These are phyloP conservation scores for Fusarium mundagurra DNA, from an alignment of 2,329 filamentous ascomycete genomes.

Conservation along the genomic window DNA sequence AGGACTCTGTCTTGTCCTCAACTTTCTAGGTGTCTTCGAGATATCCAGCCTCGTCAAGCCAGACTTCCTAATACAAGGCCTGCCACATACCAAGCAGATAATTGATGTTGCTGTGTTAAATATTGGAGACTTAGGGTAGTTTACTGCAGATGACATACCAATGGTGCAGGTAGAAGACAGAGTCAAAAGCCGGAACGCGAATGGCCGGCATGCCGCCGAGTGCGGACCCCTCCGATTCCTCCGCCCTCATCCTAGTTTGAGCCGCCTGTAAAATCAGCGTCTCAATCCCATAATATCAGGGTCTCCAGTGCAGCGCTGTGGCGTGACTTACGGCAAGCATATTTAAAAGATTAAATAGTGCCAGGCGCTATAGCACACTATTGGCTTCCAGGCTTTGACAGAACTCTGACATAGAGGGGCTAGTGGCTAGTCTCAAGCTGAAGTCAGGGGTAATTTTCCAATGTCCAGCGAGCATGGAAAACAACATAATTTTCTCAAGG, in stretches of 20 bases:
- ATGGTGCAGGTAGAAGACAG: neutral
- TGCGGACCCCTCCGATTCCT: neutral
- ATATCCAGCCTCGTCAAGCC: fast-evolving
- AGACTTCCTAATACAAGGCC: fast-evolving
- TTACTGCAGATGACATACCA: neutral
- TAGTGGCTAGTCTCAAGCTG: neutral
- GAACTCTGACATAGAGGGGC: neutral
- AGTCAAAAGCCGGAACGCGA: neutral
- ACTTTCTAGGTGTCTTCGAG: too few relatives aligned
- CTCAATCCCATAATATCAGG: neutral
- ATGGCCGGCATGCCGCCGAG: neutral
- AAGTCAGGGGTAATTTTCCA: neutral
- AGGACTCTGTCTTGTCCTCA: too few relatives aligned
- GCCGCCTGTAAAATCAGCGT: neutral
- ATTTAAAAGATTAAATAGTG: neutral
- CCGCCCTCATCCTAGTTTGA: fast-evolving
- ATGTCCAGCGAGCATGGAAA: fast-evolving
- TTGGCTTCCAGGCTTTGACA: neutral
- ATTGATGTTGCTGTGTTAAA: neutral
- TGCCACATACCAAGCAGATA: neutral
- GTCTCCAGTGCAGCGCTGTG: neutral
- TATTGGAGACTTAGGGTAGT: neutral
- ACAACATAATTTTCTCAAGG: too few relatives aligned
- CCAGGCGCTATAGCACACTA: neutral
- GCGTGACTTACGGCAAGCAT: neutral